Conservation (phyloP, 108 stramenopile species). For the Schizochytrium sp. region DNA sequence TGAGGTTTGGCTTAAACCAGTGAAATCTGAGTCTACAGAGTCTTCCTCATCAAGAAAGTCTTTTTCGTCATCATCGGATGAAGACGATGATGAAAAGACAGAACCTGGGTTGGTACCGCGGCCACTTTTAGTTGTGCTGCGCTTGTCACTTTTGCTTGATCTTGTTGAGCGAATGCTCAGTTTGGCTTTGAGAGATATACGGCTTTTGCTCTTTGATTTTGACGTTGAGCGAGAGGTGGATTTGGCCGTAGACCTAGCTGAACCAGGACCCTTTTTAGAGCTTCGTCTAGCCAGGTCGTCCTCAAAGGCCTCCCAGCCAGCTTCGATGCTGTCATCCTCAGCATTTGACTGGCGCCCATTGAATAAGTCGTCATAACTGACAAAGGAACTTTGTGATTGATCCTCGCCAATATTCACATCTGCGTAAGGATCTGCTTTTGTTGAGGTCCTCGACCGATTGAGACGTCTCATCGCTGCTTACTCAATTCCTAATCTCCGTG, state of each 20-base stretch:
- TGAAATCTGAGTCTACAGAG: neutral
- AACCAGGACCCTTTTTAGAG: neutral
- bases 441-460: neutral
- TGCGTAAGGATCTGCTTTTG: slow-evolving; percentile 24
- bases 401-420: slow-evolving; percentile 1
- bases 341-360: neutral
- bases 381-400: neutral
- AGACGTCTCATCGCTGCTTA: neutral
- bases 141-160: too few relatives aligned
- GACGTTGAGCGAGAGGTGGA: too few relatives aligned
- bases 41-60: neutral
- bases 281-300: slow-evolving; percentile 14
- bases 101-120: too few relatives aligned
- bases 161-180: too few relatives aligned
- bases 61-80: neutral
- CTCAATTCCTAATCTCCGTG: too few relatives aligned
- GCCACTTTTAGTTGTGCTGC: too few relatives aligned
- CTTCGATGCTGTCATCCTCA: neutral
- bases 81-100: too few relatives aligned
- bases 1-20: slow-evolving; percentile 15
- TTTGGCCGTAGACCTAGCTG: too few relatives aligned
- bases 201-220: too few relatives aligned
- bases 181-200: too few relatives aligned
- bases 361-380: neutral
- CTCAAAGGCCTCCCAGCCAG: slow-evolving; percentile 13